Evolutionary conservation across 768 basidiomycete species (phyloP), one percentile per base, ranked within the genome.

Genomic region (Tubosaeta brunneosetosa): DNA sequence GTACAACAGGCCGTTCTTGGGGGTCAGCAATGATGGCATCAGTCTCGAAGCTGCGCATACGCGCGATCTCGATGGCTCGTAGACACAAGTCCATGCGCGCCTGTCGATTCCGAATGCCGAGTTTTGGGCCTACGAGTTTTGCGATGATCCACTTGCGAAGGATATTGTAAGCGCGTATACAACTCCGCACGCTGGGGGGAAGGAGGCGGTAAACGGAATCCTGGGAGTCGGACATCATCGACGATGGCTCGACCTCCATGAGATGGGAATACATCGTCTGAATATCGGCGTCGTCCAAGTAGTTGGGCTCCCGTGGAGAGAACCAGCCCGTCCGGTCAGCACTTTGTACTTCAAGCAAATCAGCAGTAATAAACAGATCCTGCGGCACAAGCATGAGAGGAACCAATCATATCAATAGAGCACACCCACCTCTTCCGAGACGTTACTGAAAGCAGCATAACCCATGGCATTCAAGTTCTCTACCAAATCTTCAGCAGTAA

Each of bases 281-380:
- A 43, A 92, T 84, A 56, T 91, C 87, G n/a, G 84, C 74, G 3
- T 76, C 73, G 44, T 93, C 91, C 44, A 72, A 66, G 0, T 75
- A 69, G 14, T 68, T 69, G 0, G 73, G 64, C n/a, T 91, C 89
- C 49, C 81, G 74, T 31, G 71, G 50, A 13, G 66, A 56, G 67
- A 91, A 88, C 90, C 91, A 93, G 3, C 87, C 91, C 2, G 81
- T 84, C 31, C 83, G 81, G 64, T 93, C 91, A 14, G 82, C 79
- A 2, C 81, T 83, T 66, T 93, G 91, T 0, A 89, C 81, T 66
- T 93, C 91, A 10, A 93, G 75, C 16, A 91, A 69, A 65, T 93
- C 91, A 5, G 84, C 80, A 7, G 86, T 83, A 40, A 84, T 74
- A 60, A 89, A 86, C 34, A 93, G 73, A 68, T 92, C 90, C 88